phyloP scores from a whole-genome alignment of 768 basidiomycete species.

The Tylopilus rubrobrunneus region DNA sequence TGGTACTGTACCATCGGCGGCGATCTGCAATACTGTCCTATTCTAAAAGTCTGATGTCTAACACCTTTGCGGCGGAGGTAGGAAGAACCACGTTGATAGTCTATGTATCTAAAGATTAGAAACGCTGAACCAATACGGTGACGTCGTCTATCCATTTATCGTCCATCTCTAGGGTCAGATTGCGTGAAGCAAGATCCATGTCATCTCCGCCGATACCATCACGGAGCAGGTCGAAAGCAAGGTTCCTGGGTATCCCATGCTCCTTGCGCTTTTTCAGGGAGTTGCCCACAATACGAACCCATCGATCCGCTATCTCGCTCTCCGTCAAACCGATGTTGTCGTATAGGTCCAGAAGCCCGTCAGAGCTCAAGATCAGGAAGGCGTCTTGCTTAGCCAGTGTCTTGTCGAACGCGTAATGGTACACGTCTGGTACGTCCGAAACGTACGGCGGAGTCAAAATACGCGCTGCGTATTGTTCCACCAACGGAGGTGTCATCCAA shows the following conservation, averaged over 20 bases:
- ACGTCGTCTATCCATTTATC: constrained; percentile 50
- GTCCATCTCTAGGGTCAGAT: constrained; percentile 47
- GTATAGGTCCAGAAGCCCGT: constrained; percentile 44
- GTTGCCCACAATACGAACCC: constrained; percentile 32
- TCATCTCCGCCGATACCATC: constrained; percentile 43
- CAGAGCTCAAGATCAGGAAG: constrained; percentile 42
- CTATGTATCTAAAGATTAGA: constrained; percentile 18
- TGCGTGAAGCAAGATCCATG: constrained; percentile 36
- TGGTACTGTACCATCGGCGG: constrained; percentile 2
- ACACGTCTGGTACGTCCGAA: constrained; percentile 38
- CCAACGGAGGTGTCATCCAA: constrained; percentile 19
- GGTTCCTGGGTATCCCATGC: constrained; percentile 24
- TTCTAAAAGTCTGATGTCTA: constrained; percentile 2
- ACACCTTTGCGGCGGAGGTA: background rate
- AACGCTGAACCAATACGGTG: constrained; percentile 42
- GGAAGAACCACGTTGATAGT: background rate
- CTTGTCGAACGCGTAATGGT: constrained; percentile 31
- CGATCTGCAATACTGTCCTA: constrained; percentile 12
- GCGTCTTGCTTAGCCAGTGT: constrained; percentile 18
- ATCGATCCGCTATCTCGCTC: constrained; percentile 31
- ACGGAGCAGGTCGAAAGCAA: constrained; percentile 40
- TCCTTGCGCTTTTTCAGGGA: constrained; percentile 21
- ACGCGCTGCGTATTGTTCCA: constrained; percentile 29
- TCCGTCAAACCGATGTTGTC: constrained; percentile 23
- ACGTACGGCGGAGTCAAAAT: constrained; percentile 46